Conservation (phyloP, 2,329 filamentous ascomycete species). For the Pestalotiopsis sp. region DNA sequence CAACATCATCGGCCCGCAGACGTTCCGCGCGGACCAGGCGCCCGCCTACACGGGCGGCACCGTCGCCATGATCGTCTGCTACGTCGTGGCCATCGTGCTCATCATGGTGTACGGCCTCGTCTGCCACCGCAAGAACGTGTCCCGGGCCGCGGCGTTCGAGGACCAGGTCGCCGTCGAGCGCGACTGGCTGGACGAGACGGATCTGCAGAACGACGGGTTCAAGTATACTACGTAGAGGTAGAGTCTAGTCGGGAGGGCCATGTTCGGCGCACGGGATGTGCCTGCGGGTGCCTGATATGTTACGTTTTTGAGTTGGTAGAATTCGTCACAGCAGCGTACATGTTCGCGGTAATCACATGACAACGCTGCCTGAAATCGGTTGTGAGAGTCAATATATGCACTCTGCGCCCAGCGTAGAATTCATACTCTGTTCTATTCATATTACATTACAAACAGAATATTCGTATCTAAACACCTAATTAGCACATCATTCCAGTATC, state of each 20-base stretch:
- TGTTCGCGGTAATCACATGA: neutral
- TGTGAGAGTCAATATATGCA: neutral
- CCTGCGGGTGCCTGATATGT: no score
- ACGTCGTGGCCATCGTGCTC: slow-evolving; percentile 12
- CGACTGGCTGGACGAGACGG: slow-evolving; percentile 14
- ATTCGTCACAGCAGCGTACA: neutral
- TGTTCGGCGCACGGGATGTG: neutral
- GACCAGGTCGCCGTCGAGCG: slow-evolving; percentile 6
- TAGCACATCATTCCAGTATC: neutral
- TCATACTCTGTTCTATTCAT: neutral
- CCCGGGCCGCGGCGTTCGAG: slow-evolving; percentile 8
- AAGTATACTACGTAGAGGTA: slow-evolving; percentile 13
- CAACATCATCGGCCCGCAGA: slow-evolving; percentile 53
- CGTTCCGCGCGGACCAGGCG: slow-evolving; percentile 48
- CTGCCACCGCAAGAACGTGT: slow-evolving; percentile 8
- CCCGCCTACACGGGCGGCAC: slow-evolving; percentile 43
- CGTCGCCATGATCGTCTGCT: slow-evolving; percentile 14
- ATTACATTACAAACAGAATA: slow-evolving; percentile 6
- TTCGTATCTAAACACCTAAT: neutral
- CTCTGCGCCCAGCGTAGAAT: neutral
- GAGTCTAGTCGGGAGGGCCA: neutral
- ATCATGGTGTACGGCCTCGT: slow-evolving; percentile 12
- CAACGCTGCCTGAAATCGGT: no score
- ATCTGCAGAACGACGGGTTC: slow-evolving; percentile 13
- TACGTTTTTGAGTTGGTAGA: neutral